Evolutionary conservation across 2,329 filamentous ascomycete genomes (phyloP), one percentile per base, ranked within the genome.

Genomic region (Phyllosticta citribraziliensis): DNA sequence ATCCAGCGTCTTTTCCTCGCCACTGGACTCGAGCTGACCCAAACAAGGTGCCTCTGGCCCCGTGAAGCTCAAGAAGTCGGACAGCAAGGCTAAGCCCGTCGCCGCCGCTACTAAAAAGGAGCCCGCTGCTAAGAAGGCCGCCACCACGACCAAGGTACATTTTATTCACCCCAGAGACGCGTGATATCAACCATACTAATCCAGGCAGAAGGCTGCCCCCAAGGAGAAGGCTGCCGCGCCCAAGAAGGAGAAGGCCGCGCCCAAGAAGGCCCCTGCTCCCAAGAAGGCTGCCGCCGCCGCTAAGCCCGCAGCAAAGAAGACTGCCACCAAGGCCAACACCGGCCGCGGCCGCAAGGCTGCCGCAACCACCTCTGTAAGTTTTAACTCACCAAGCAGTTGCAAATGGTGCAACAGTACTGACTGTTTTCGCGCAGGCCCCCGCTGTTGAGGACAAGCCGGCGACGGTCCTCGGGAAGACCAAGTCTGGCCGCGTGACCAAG

Each of bases 31-130:
- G 9, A 6, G 57, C 40, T 33, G 56, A 52, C 57, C 52, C 3
- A 19, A 11, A 62, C 57, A 63, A 91, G 88, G 88, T 70, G 82
- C 90, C 63, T 96, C 91, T 65, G 91, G 91, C 64, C 88, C 90
- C 67, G 91, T 94, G 77, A 96, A 96, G 87, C 87, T 96, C 63
- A 88, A 88, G 63, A 93, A 93, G 86, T 91, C 91, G 81, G 82
- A 83, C 61, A 68, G 69, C 11, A 73, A 73, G 68, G 67, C 72
- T 52, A 67, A 66, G 57, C 27, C 27, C 27, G 27, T 10, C 9
- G 63, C 70, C 33, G 62, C 65, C 8, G 60, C 63, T 33, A 66
- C 66, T 52, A 70, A 71, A 65, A 71, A 73, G 67, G 70, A 72
- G 67, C 57, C 55, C 11, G 55, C 60, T 24, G 55, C 60, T 24